A percentile compares a stretch with the other conserved stretches of the same genome.
Evolutionary conservation across 2,329 filamentous ascomycete genomes (phyloP).

Genomic region (Aspergillus brasiliensis): DNA sequence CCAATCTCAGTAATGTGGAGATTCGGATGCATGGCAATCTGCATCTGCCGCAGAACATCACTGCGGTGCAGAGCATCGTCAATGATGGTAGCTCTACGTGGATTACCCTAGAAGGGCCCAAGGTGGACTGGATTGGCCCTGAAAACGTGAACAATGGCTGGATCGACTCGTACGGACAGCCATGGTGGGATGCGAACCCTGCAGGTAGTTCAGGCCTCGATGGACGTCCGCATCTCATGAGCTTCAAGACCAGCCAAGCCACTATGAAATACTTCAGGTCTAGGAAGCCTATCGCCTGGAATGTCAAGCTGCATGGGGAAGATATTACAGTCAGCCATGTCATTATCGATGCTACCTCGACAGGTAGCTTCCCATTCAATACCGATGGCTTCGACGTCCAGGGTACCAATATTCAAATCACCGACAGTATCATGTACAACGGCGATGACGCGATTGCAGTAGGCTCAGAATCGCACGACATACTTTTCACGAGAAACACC

Average conservation of each 20-base stretch:
- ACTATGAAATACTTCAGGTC: conserved; percentile 46
- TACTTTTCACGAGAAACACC: conserved; percentile 43
- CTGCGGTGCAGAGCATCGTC: conserved; percentile 40
- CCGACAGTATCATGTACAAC: conserved; percentile 42
- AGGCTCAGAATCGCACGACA: conserved; percentile 39
- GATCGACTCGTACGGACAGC: conserved; percentile 51
- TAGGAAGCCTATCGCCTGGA: conserved; percentile 49
- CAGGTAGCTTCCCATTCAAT: conserved; percentile 47
- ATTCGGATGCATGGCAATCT: conserved; percentile 49
- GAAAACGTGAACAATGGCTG: conserved; percentile 43
- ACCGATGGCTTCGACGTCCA: conserved; percentile 39
- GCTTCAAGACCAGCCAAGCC: conserved; percentile 40
- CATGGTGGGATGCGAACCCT: conserved; percentile 50
- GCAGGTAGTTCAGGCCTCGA: conserved; percentile 41
- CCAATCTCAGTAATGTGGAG: conserved; percentile 46
- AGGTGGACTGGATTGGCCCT: conserved; percentile 33
- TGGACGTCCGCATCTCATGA: conserved; percentile 46
- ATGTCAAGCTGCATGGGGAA: conserved; percentile 42
- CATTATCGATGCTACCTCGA: conserved; percentile 44
- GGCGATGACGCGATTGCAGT: conserved; percentile 50
- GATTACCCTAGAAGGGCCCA: conserved; percentile 37
- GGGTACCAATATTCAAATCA: conserved; percentile 32
- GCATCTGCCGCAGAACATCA: conserved; percentile 46
- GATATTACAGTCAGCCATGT: conserved; percentile 46
- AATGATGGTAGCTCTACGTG: conserved; percentile 37